These are phyloP conservation scores for Sclerotinia glacialis DNA, from an alignment of 2,329 filamentous ascomycete species.

Conservation along the genomic window DNA sequence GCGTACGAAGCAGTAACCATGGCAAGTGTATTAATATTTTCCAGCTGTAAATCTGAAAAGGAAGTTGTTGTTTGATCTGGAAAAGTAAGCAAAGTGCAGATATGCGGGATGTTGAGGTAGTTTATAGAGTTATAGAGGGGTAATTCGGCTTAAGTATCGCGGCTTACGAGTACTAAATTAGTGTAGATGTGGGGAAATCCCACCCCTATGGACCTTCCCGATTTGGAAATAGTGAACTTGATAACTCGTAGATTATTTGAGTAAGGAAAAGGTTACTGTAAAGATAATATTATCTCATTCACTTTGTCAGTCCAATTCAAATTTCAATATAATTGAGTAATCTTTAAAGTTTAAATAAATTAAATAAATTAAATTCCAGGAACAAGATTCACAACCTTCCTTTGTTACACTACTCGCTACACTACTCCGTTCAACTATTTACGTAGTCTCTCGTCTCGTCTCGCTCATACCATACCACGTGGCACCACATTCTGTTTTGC, in stretches of 20 bases:
- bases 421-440: too few species aligned
- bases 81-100: background rate
- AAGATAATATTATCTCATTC: background rate
- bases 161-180: slow-evolving; percentile 14
- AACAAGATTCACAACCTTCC: background rate
- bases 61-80: slow-evolving; percentile 2
- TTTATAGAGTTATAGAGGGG: slow-evolving; percentile 12
- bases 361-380: background rate
- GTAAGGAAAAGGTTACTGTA: background rate
- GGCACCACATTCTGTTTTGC: background rate
- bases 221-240: background rate
- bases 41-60: background rate
- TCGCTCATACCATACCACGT: background rate
- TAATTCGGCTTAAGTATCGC: slow-evolving; percentile 10
- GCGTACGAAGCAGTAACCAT: slow-evolving; percentile 47
- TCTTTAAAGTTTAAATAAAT: too few species aligned
- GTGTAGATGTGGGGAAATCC: slow-evolving; percentile 6
- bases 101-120: slow-evolving; percentile 1
- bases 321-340: too few species aligned
- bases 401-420: too few species aligned
- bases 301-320: background rate
- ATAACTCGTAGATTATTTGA: background rate
- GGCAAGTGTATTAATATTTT: background rate
- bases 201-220: slow-evolving; percentile 38
- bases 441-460: too few species aligned